These are phyloP conservation scores for Geotrichum ghanense DNA, from an alignment of 805 yeast genomes.

Conservation along the genomic window DNA sequence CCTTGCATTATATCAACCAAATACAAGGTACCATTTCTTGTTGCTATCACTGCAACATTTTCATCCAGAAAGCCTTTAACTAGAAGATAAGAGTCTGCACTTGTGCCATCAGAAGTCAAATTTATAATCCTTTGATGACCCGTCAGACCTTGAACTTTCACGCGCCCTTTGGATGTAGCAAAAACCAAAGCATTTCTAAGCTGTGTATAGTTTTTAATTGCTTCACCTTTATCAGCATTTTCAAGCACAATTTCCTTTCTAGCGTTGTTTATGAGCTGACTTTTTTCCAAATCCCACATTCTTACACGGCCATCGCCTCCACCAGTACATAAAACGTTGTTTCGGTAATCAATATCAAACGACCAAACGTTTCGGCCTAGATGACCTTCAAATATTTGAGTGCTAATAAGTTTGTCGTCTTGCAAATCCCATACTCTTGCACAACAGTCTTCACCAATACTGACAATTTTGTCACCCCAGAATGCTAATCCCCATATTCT, in stretches of 20 bases:
- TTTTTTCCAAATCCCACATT: slow-evolving; percentile 35
- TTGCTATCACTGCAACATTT: slow-evolving; percentile 31
- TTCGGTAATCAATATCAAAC: slow-evolving; percentile 44
- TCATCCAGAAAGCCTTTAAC: slow-evolving; percentile 30
- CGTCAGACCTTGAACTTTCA: slow-evolving; percentile 29
- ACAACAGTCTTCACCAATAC: slow-evolving; percentile 83
- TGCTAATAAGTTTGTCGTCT: slow-evolving; percentile 25
- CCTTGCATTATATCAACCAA: slow-evolving; percentile 12
- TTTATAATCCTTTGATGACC: neutral
- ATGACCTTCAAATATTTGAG: slow-evolving; percentile 55
- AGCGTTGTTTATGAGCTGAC: neutral
- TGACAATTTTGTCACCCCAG: slow-evolving; percentile 33
- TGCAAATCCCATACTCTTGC: slow-evolving; percentile 61
- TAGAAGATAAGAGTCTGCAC: slow-evolving; percentile 12
- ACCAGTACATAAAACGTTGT: slow-evolving; percentile 58
- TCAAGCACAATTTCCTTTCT: neutral
- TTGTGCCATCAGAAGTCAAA: slow-evolving; percentile 3
- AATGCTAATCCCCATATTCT: slow-evolving; percentile 81
- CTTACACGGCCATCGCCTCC: slow-evolving; percentile 89
- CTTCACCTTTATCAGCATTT: slow-evolving; percentile 33
- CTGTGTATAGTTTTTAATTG: slow-evolving; percentile 48
- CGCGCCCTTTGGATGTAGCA: slow-evolving; percentile 42
- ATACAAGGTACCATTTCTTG: slow-evolving; percentile 22
- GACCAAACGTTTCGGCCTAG: slow-evolving; percentile 80
- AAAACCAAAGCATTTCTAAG: slow-evolving; percentile 36